Conservation (phyloP, 1,139 yeast genomes). For the Saccharomyces pastorianus region DNA sequence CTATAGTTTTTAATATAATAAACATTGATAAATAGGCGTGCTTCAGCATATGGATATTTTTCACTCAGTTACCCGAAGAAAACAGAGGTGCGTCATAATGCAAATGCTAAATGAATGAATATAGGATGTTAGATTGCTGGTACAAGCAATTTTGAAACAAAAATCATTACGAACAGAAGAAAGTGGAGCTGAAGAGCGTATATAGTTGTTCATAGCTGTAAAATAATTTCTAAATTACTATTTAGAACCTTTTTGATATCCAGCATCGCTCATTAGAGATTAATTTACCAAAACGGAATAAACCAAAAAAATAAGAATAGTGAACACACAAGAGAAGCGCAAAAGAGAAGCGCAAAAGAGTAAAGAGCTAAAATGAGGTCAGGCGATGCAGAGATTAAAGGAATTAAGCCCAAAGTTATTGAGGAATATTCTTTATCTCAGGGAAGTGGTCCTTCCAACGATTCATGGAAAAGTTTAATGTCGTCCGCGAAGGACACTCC, state of each 20-base stretch:
- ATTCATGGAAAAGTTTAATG: conserved; percentile 21
- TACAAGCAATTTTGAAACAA: neutral
- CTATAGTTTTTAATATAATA: neutral
- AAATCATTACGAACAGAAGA: neutral
- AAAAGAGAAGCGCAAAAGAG: neutral
- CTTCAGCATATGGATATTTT: neutral
- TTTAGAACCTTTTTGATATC: neutral
- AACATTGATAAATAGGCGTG: neutral
- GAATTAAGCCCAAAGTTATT: conserved; percentile 14
- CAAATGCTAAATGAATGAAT: neutral
- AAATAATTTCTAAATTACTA: neutral
- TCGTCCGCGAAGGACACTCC: conserved; percentile 17
- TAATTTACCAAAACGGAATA: neutral
- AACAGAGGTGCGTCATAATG: neutral
- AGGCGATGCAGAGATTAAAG: conserved; percentile 14
- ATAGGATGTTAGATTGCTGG: neutral
- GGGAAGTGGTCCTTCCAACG: neutral
- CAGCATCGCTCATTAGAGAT: neutral
- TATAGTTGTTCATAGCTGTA: neutral
- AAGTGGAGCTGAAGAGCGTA: neutral
- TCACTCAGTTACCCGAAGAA: neutral
- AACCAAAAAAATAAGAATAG: neutral
- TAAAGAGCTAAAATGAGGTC: neutral
- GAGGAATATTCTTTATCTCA: conserved; percentile 8
- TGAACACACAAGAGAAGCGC: neutral